Base-by-base conservation (phyloP, 2,329 filamentous ascomycete species). In the Talaromyces sp. region DNA sequence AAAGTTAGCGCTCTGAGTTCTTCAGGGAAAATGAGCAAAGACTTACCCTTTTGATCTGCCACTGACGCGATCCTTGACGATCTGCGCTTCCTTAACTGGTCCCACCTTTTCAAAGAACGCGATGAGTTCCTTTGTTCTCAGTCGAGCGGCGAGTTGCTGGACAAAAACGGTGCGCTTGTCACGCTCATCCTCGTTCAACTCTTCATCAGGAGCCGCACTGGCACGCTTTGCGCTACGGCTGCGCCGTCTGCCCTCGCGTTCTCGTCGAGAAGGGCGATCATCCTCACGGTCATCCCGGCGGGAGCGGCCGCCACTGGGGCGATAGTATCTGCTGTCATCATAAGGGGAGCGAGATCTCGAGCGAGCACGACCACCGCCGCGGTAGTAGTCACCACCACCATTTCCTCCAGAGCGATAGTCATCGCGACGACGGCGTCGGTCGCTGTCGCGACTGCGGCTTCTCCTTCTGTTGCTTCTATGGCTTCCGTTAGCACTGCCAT, bases 121-220 rank as follows among this genome's bases (percentile, higher is more conserved):
- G 76, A 96, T 93, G 65, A 99, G 83, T 76, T 98, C 92, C 72
- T 92, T 92, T 60, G 91, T 96, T 69, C 93, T 88, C 66, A 98
- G 84, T 72, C 95, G 91, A 68, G 93, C 93, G 68, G 95, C 95
- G 73, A 99, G 89, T 79, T 99, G 95, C 81, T 99, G 95, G 60
- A 99, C 95, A 74, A 99, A 99, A 63, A 99, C 92, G 62, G 96
- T 99, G 71, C 95, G 90, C 70, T 92, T 89, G 80, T 99, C 95
- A 72, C 93, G 90, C 79, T 99, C 95, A 78, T 98, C 95, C 76
- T 97, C 93, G 70, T 90, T 96, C 63, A 90, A 86, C 72, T 90
- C 87, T 30, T 92, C 89, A 58, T 89, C 87, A 33, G 78, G 78
- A 30, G 81, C 82, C 67, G 80, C 82, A 68, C 71, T 75, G 55